Evolutionary conservation across 73 alveolate species (phyloP).

Genomic region (Durusdinium trenchii): DNA sequence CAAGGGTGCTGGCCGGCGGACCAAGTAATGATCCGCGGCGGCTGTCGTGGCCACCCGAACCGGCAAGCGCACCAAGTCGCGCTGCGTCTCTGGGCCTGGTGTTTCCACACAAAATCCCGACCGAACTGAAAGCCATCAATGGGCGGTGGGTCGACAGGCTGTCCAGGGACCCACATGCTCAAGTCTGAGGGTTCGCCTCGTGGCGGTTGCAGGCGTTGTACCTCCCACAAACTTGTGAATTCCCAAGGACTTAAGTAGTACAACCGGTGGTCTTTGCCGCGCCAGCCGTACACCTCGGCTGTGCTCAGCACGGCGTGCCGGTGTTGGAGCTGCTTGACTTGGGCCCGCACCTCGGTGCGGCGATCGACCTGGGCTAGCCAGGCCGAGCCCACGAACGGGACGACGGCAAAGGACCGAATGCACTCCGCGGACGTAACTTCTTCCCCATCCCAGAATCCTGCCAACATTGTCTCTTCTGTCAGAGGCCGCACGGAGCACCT

Average conservation of each 20-base stretch:
- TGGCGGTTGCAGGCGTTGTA: not conserved
- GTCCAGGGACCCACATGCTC: not conserved
- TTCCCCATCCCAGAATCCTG: not conserved
- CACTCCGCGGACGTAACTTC: not conserved
- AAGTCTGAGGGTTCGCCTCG: not conserved
- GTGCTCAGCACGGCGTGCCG: not conserved
- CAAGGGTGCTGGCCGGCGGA: not conserved
- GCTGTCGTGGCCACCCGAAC: not conserved
- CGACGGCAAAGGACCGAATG: not conserved
- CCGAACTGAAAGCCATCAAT: not conserved
- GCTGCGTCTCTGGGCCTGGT: not conserved
- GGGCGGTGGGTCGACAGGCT: not conserved
- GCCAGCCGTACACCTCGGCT: not conserved
- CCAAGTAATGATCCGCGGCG: not conserved
- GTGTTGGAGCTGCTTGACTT: not conserved
- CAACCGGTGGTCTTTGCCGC: not conserved
- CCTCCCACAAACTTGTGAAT: not conserved
- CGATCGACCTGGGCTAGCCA: not conserved
- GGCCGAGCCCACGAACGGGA: not conserved
- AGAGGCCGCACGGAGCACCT: not conserved
- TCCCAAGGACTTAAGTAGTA: constrained; percentile 1
- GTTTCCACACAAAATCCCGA: no score
- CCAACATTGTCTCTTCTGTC: not conserved
- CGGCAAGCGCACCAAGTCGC: not conserved
- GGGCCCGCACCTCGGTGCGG: not conserved